Base-by-base conservation (phyloP, 495 filamentous ascomycete genomes). In the Trypethelium eluteriae region DNA sequence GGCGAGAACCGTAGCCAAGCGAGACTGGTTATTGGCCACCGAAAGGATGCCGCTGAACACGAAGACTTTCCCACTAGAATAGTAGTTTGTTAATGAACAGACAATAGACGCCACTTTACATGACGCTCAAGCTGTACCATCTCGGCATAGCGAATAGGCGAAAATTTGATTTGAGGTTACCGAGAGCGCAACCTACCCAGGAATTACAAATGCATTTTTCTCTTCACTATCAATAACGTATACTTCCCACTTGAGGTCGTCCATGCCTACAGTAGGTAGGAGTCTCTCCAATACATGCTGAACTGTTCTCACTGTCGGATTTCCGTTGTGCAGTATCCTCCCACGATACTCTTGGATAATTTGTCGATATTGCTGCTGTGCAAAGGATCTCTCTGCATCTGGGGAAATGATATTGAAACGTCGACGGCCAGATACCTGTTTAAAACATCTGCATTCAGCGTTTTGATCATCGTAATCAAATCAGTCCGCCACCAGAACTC, bases 131-230 rank as follows among this genome's bases (percentile, higher is more conserved):
- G 25, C 25, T 25, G 25, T 25, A 25, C 25, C 25, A 25, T 25
- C 25, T 25, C 25, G 25, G 25, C 25, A 25, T 25, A 25, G 25
- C 25, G 25, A 25, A 25, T 25, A 25, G 25, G 25, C 25, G 25
- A 25, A 25, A 25, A 25, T 25, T 25, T 25, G 25, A 25, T 25
- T 25, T 25, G 25, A 25, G 25, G 25, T 25, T 25, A 25, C 25
- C 25, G 25, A 18, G 18, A 61, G 56, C 9, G 39, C 36, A 44
- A 71, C 74, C 62, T 74, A 84, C 73, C 91, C 92, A 2, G 93
- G 93, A 47, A 96, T 80, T 0, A 98, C 93, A 75, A 96, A 96
- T 0, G 93, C 93, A 73, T 98, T 98, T 65, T 74, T 75, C 74
- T 80, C 70, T 35, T 81, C 77, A 63, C 88, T 88, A 12, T 91